Percentiles rank a stretch among this genome's conserved stretches.
Conservation (phyloP, 805 yeast genomes). For the Barnettozyma botsteinii region DNA sequence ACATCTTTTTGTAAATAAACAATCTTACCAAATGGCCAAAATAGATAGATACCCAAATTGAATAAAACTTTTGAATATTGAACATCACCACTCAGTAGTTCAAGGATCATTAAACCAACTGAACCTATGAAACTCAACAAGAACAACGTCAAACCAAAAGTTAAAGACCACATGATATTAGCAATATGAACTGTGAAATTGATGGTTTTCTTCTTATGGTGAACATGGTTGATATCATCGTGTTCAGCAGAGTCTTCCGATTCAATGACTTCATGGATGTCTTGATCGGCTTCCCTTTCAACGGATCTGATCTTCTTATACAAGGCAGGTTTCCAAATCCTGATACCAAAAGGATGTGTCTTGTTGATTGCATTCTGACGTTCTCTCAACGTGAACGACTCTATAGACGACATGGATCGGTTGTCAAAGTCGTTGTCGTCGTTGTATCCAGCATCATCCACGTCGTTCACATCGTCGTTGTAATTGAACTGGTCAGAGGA, state of each 20-base stretch:
- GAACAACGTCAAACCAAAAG: slow-evolving; percentile 64
- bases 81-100: slow-evolving; percentile 32
- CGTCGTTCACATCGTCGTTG: neutral
- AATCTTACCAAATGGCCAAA: slow-evolving; percentile 86
- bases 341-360: slow-evolving; percentile 97
- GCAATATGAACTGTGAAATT: slow-evolving; percentile 58
- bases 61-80: slow-evolving; percentile 58
- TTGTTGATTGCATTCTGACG: slow-evolving; percentile 95
- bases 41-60: slow-evolving; percentile 62
- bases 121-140: slow-evolving; percentile 45
- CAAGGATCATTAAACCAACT: slow-evolving; percentile 34
- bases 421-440: slow-evolving; percentile 26
- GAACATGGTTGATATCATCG: neutral
- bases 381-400: slow-evolving; percentile 82
- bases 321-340: slow-evolving; percentile 97
- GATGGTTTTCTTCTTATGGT: slow-evolving; percentile 35
- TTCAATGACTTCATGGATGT: slow-evolving; percentile 68
- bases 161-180: slow-evolving; percentile 65
- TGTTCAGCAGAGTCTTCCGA: slow-evolving; percentile 4
- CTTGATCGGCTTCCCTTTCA: slow-evolving; percentile 84
- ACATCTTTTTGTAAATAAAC: slow-evolving; percentile 74
- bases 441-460: slow-evolving; percentile 13
- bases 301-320: slow-evolving; percentile 92
- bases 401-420: slow-evolving; percentile 50
- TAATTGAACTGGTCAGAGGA: slow-evolving; percentile 1